phyloP scores from a whole-genome alignment of 306 rosid species.

The Sicyos baderoa region DNA sequence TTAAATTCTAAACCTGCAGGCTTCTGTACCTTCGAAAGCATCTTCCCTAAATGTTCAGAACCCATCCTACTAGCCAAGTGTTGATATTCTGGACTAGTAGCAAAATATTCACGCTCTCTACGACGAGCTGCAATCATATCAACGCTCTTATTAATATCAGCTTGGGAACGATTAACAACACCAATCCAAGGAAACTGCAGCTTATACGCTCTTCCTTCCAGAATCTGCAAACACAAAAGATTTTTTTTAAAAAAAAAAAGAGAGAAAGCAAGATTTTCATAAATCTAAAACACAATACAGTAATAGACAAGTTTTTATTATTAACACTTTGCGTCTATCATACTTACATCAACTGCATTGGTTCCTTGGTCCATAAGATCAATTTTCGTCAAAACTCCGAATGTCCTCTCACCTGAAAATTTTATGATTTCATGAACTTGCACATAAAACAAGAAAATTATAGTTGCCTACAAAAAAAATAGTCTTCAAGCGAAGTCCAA shows the following conservation, averaged over 20 bases:
- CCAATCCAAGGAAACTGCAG: slow-evolving; percentile 50
- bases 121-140: slow-evolving; percentile 45
- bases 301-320: too few species aligned
- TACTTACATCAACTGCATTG: slow-evolving; percentile 42
- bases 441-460: background rate
- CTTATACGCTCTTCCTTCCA: slow-evolving; percentile 37
- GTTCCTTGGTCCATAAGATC: slow-evolving; percentile 50
- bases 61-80: slow-evolving; percentile 39
- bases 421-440: background rate
- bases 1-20: background rate
- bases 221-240: slow-evolving; percentile 24
- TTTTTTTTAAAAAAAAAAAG: too few species aligned
- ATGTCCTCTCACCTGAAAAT: slow-evolving; percentile 37
- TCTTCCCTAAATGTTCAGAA: slow-evolving; percentile 42
- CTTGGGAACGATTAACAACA: slow-evolving; percentile 42
- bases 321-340: background rate
- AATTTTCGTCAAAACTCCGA: slow-evolving; percentile 43
- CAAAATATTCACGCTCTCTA: slow-evolving; percentile 38
- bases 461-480: background rate
- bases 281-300: too few species aligned
- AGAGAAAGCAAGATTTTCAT: too few species aligned
- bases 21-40: slow-evolving; percentile 35
- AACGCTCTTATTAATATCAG: slow-evolving; percentile 40
- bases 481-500: background rate
- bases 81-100: slow-evolving; percentile 30